Evolutionary conservation across 495 filamentous ascomycete genomes (phyloP).

Genomic region (Tuber melanosporum): DNA sequence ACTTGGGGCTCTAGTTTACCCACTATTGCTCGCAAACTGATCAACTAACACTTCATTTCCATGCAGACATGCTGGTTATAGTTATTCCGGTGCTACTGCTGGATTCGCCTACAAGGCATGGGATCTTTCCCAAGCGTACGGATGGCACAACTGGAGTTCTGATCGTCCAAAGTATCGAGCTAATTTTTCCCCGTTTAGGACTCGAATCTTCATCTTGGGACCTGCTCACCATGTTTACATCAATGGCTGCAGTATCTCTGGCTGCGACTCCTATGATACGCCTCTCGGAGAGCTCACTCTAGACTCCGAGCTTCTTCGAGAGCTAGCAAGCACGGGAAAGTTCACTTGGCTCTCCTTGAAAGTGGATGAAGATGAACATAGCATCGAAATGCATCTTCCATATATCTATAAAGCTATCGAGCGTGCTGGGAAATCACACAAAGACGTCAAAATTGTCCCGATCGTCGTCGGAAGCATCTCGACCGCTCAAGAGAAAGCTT

Average conservation of each 20-base stretch:
- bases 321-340: constrained; percentile 55
- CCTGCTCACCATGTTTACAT: constrained; percentile 88
- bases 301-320: constrained; percentile 59
- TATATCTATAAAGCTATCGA: constrained; percentile 82
- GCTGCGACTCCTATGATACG: constrained; percentile 69
- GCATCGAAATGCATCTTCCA: constrained; percentile 92
- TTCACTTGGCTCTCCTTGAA: constrained; percentile 68
- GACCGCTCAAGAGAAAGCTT: constrained; percentile 57
- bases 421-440: constrained; percentile 46
- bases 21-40: background rate
- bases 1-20: background rate
- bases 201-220: constrained; percentile 88
- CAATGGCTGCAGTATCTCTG: constrained; percentile 66
- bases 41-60: background rate
- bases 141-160: background rate
- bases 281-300: constrained; percentile 75
- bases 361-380: constrained; percentile 83
- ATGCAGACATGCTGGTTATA: constrained; percentile 84
- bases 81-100: constrained; percentile 88
- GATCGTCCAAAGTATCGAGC: background rate
- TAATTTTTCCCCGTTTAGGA: constrained; percentile 47
- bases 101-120: constrained; percentile 91
- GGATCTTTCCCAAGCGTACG: constrained; percentile 70
- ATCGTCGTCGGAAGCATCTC: constrained; percentile 80
- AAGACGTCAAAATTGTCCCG: constrained; percentile 59